Evolutionary conservation across 148 eudicot species (phyloP), one percentile per base, ranked within the genome.

Genomic region (Mesembryanthemum crystallinum): DNA sequence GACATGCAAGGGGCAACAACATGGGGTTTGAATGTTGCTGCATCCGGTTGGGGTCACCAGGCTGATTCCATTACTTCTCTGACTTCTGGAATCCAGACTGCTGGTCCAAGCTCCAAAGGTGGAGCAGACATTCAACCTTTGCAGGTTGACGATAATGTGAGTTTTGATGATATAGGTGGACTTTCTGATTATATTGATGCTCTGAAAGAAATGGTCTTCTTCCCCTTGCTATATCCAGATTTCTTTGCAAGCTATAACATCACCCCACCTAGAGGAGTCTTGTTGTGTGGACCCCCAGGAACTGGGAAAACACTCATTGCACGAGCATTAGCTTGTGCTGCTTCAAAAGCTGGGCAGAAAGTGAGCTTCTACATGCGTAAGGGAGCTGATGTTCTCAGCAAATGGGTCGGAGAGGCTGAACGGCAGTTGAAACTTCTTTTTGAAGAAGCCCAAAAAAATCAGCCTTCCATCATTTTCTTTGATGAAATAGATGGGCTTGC

Each of bases 331-430:
- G 99, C 99, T 49, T 89, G 89, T 83, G 92, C 98, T 83, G 99
- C 99, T 78, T 96, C 99, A 45, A 96, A 92, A 83, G 99, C 99
- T 77, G 99, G 99, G 72, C 99, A 96, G 82, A 96, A 96, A 81
- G 99, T 96, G 76, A 96, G 99, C 78, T 96, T 96, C 80, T 96
- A 96, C 85, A 96, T 96, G 99, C 89, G 99, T 15, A 96, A 92
- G 77, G 99, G 99, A 80, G 99, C 99, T 78, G 99, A 96, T 81
- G 99, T 96, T 82, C 92, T 96, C 76, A 96, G 99, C 88, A 96
- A 96, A 83, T 96, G 99, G 99, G 99, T 96, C 66, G 99, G 99
- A 39, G 99, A 96, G 83, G 99, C 99, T 66, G 99, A 96, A 76
- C 84, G 99, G 67, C 99, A 96, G 67, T 80, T 96, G 79, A 96